Evolutionary conservation across 306 rosid species (phyloP), one percentile per base, ranked within the genome.

Genomic region (Bauhinia variegata): DNA sequence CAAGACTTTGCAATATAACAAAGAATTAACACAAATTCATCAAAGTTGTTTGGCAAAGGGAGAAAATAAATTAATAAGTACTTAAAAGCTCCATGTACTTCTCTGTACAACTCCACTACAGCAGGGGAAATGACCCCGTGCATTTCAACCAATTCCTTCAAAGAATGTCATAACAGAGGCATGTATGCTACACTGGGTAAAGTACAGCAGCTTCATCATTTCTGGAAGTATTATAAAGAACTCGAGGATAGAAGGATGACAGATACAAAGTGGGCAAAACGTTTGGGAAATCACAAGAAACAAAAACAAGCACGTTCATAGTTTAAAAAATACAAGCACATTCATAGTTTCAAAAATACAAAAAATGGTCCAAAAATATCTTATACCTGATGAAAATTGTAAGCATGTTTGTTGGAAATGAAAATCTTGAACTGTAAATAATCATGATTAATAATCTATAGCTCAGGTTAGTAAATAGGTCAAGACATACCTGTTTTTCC

Each of bases 401-500:
- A 38, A 50, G 13, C 18, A 75, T 66, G 49, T 5, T 33, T n/a
- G n/a, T n/a, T n/a, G n/a, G n/a, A n/a, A n/a, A n/a, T n/a, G n/a
- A n/a, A n/a, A n/a, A n/a, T n/a, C 30, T 68, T 13, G 12, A 57
- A 32, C 51, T 15, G 13, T 38, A 68, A 63, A 48, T 42, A 54
- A 37, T 30, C 61, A 57, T 23, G 63, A 69, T 19, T 28, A 65
- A 47, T 41, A 34, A 50, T 9, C 34, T 57, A 77, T 36, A 71
- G 65, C 60, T 47, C 37, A 53, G 14, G 61, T 56, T 5, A 55
- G 42, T 42, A 43, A 1, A 54, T 16, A 52, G 59, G 51, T 68
- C 60, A n/a, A 70, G 43, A 80, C 85, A 41, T 80, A 78, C 99
- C 97, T 95, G 97, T 95, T 95, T 84, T 95, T 95, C 77, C 97